Evolutionary conservation across 2,329 filamentous ascomycete species (phyloP).

Genomic region (Grosmannia clavigera): DNA sequence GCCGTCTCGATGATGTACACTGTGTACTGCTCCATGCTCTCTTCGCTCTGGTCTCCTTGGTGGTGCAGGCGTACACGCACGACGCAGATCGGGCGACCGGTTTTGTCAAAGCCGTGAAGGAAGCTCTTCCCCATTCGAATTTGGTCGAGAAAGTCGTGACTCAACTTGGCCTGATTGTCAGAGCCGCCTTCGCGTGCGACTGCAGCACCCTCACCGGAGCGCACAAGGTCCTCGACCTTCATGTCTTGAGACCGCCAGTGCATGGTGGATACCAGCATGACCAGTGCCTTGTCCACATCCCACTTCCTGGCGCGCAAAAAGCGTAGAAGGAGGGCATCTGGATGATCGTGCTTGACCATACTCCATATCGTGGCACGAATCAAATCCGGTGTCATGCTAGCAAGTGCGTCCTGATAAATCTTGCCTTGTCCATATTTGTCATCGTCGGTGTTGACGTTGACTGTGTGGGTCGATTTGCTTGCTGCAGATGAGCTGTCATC

Average conservation of each 20-base stretch:
- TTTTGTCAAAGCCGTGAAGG: conserved; percentile 74
- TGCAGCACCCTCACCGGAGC: conserved; percentile 59
- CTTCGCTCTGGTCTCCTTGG: conserved; percentile 69
- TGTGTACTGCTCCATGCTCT: conserved; percentile 76
- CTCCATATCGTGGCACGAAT: conserved; percentile 76
- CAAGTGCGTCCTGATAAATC: conserved; percentile 71
- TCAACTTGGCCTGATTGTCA: conserved; percentile 48
- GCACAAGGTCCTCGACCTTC: conserved; percentile 83
- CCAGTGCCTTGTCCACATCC: conserved; percentile 83
- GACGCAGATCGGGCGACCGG: conserved; percentile 74
- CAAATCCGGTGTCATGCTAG: conserved; percentile 62
- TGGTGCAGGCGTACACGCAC: conserved; percentile 74
- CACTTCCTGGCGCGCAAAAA: conserved; percentile 88
- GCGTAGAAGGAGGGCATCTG: conserved; percentile 69
- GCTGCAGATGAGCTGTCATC: conserved; percentile 6
- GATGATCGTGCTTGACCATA: conserved; percentile 93
- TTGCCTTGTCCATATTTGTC: conserved; percentile 92
- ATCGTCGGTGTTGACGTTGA: conserved; percentile 38
- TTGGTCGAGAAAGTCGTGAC: conserved; percentile 70
- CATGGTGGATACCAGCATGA: conserved; percentile 92
- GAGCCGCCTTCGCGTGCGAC: conserved; percentile 42
- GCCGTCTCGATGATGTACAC: conserved; percentile 91
- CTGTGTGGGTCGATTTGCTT: neutral
- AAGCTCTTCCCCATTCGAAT: conserved; percentile 87
- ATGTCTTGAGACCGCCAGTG: conserved; percentile 77